Percentiles rank a stretch among this genome's conserved stretches.
phyloP scores from a whole-genome alignment of 2,329 filamentous ascomycete species.

The Lachnellula willkommii region DNA sequence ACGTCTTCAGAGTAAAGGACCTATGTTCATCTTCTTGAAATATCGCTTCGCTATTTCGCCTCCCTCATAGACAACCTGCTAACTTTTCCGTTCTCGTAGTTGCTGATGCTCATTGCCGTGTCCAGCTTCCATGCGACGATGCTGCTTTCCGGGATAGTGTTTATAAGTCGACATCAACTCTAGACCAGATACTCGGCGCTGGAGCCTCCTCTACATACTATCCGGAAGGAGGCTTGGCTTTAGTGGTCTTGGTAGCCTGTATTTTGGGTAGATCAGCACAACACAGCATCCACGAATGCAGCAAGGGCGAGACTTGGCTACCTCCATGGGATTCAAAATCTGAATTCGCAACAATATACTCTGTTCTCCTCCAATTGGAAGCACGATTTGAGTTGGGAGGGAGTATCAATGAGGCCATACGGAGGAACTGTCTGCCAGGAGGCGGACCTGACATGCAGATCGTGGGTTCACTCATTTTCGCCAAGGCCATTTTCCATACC shows the following conservation, averaged over 20 bases:
- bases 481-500: constrained; percentile 30
- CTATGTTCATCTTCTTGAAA: too few species aligned
- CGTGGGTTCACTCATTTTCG: constrained; percentile 29
- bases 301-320: constrained; percentile 16
- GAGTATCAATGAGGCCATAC: constrained; percentile 19
- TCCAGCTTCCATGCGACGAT: constrained; percentile 31
- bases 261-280: constrained; percentile 31
- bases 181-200: constrained; percentile 2
- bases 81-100: constrained; percentile 12
- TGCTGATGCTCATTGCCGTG: constrained; percentile 30
- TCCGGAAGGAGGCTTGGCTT: constrained; percentile 26
- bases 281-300: constrained; percentile 25
- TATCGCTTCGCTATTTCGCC: too few species aligned
- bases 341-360: constrained; percentile 26
- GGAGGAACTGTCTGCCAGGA: constrained; percentile 1
- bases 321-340: constrained; percentile 35
- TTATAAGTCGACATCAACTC: constrained; percentile 17
- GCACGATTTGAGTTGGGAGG: constrained; percentile 27
- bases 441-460: constrained; percentile 21
- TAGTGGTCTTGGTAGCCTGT: constrained; percentile 32
- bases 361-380: constrained; percentile 31
- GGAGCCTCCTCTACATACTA: neutral
- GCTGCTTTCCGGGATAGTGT: constrained; percentile 16
- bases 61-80: too few species aligned
- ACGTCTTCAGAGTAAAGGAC: too few species aligned